Evolutionary conservation across 2,329 filamentous ascomycete species (phyloP), one percentile per base, ranked within the genome.

Genomic region (Capronia coronata): DNA sequence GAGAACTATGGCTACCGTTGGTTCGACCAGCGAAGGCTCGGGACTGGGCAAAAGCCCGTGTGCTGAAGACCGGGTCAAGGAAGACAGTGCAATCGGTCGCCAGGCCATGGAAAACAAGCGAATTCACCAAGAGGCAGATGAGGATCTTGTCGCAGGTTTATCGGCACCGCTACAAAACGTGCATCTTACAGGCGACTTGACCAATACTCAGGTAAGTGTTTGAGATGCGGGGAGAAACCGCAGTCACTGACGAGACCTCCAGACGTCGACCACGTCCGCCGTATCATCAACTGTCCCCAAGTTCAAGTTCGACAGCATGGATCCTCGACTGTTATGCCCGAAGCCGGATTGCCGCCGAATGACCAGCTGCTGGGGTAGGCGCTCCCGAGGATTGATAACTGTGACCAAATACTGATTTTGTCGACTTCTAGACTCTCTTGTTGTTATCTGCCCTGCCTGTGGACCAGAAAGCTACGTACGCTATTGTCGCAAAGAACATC

Each of bases 291-390:
- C 19, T 25, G 38, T 41, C 25, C 16, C 40, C 9, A 29, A 29
- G n/a, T 57, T 55, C 52, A 57, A 80, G 71, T 46, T 76, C 68
- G 51, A 78, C 69, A 55, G 74, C 70, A 14, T 73, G 71, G 13
- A 74, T 66, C 51, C 43, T 3, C 49, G 45, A 13, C 69, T 79
- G 68, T 59, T 49, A n/a, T 69, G 67, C 45, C 52, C 56, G 11
- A 57, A 54, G 41, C 13, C 23, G 2, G 51, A 49, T 30, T 69
- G 68, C 40, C 43, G 61, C 16, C 61, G 59, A 22, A 53, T 57
- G 30, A 70, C 67, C 44, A 61, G 58, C 43, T 59, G 57, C 42
- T 57, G 54, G 54, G 54, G 51, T 54, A 40, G 40, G 51, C 47
- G 13, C 25, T 44, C n/a, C 45, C 25, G 9, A 37, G 18, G 13